Percentiles rank a stretch among this genome's conserved stretches.
Evolutionary conservation across 2,329 filamentous ascomycete genomes (phyloP).

Genomic region (Juglanconis oblonga): DNA sequence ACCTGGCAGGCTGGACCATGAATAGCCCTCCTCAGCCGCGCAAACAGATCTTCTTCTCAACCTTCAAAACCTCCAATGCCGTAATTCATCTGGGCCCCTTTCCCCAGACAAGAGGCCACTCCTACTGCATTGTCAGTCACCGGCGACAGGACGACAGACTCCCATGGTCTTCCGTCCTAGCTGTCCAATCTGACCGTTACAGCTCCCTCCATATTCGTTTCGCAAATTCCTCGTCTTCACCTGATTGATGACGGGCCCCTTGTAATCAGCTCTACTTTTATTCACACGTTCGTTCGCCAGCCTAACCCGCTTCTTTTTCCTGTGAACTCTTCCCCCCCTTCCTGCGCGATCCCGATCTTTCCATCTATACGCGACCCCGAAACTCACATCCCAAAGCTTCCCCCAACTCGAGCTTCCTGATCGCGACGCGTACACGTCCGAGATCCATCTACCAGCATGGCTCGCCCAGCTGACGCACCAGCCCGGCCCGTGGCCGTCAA

Average conservation of each 20-base stretch:
- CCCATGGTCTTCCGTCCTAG: not conserved
- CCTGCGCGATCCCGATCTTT: not conserved
- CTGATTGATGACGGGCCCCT: constrained; percentile 26
- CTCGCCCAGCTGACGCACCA: constrained; percentile 36
- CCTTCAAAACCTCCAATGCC: constrained; percentile 1
- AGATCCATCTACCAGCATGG: constrained; percentile 30
- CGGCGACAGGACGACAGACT: constrained; percentile 14
- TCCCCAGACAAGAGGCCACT: constrained; percentile 7
- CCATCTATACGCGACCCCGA: not conserved
- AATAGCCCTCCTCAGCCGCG: not conserved
- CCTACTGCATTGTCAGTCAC: constrained; percentile 7
- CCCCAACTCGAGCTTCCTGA: constrained; percentile 3
- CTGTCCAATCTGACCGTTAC: not conserved
- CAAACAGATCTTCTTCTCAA: not conserved
- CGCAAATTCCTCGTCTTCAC: constrained; percentile 21
- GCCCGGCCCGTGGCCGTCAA: constrained; percentile 29
- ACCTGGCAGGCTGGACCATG: no score
- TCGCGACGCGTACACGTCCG: not conserved
- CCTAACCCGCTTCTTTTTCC: constrained; percentile 11
- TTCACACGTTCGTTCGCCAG: no score
- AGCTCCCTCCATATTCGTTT: constrained; percentile 21
- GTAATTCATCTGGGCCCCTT: constrained; percentile 16
- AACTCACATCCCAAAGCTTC: not conserved
- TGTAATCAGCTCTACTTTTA: constrained; percentile 32
- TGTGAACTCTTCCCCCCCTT: not conserved